Base-by-base conservation (phyloP, 768 basidiomycete species). In the Leccinum variicolor region DNA sequence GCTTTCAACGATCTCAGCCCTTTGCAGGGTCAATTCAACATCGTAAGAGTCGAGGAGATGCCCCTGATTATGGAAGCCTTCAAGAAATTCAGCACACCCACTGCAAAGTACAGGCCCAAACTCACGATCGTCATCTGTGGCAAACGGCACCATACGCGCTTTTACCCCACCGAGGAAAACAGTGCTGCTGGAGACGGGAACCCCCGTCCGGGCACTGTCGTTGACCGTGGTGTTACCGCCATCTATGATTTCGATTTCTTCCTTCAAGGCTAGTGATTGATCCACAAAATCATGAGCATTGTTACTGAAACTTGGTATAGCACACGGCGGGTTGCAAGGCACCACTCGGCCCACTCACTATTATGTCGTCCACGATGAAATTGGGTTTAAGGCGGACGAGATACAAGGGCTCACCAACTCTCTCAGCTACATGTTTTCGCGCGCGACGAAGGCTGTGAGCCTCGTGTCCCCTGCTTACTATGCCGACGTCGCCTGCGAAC, bases 101-200 rank as follows among this genome's bases (percentile, higher is more conserved):
- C 74, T 48, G 58, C 39, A 28, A 67, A 59, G 21, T 83, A 84
- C 69, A 69, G 55, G 4, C 82, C 82, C 1, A 77, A 76, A 62
- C 66, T 83, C 11, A 79, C 80, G 9, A 79, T 84, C 55, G 74
- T 81, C 58, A 75, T 83, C 51, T 84, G 83, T 63, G 82, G 81
- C 45, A 83, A 83, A 65, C 79, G 83, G 6, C 82, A 83, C 54
- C 82, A 84, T 59, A 82, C 82, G 9, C 79, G 82, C 23, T 83
- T 83, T 66, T 84, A 74, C 64, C 82, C 82, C 31, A 79, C 79
- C 1, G 79, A 81, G 39, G 65, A 71, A 17, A 66, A 56, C 45
- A 64, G 64, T 31, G 79, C 78, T 6, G 81, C 77, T 36, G 61
- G 66, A 8, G 75, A 80, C 34, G 82, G 82, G 15, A 83, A 84